phyloP scores from a whole-genome alignment of 2,329 filamentous ascomycete species.

The Sarocladium kiliense region DNA sequence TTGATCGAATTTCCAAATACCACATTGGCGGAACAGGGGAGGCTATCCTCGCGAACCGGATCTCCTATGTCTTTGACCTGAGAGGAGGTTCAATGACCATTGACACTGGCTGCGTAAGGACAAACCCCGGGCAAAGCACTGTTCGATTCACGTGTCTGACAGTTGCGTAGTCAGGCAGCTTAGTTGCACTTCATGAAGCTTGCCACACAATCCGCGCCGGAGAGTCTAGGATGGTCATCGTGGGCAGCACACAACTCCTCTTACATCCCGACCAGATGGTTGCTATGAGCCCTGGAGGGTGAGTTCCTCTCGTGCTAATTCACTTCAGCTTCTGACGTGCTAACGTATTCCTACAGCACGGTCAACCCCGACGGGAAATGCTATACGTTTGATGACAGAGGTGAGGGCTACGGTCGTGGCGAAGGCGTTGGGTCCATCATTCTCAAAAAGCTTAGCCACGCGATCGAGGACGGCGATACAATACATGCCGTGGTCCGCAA shows the following conservation, averaged over 20 bases:
- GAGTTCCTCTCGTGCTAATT: too few species aligned
- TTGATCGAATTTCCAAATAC: not conserved
- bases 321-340: too few species aligned
- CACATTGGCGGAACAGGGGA: slow-evolving; percentile 1
- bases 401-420: slow-evolving; percentile 59
- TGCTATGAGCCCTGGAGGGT: too few species aligned
- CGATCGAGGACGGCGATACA: slow-evolving; percentile 51
- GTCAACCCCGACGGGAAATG: too few species aligned
- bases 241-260: slow-evolving; percentile 24
- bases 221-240: slow-evolving; percentile 26
- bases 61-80: slow-evolving; percentile 12
- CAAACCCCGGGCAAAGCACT: too few species aligned
- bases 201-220: slow-evolving; percentile 24
- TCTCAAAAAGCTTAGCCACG: slow-evolving; percentile 53
- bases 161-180: too few species aligned
- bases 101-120: slow-evolving; percentile 41
- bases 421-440: slow-evolving; percentile 56
- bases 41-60: slow-evolving; percentile 12
- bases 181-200: slow-evolving; percentile 37
- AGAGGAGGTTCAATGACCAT: slow-evolving; percentile 29
- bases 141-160: too few species aligned
- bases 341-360: too few species aligned
- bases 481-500: slow-evolving; percentile 51
- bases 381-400: slow-evolving; percentile 54
- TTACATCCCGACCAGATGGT: too few species aligned